Conservation (phyloP, 352 stramenopile species). For the Phytopythium delawarense region DNA sequence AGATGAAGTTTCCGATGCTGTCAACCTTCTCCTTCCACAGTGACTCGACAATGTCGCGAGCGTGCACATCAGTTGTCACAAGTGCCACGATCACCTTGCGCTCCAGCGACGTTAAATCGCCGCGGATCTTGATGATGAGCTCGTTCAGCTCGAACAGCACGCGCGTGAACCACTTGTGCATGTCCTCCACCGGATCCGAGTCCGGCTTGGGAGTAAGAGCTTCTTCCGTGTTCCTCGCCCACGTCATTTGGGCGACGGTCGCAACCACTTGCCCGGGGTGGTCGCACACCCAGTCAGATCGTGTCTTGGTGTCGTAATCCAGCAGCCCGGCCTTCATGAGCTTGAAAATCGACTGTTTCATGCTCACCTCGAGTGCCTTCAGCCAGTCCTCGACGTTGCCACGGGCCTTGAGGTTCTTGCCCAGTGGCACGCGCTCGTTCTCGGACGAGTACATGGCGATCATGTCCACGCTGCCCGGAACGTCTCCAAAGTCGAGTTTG, state of each 20-base stretch:
- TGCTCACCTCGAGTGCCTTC: conserved; percentile 83
- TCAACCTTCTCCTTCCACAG: conserved; percentile 67
- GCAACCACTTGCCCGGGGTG: conserved; percentile 92
- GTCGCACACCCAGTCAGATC: conserved; percentile 85
- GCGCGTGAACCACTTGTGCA: conserved; percentile 68
- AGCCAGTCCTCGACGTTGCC: conserved; percentile 89
- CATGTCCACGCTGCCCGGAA: conserved; percentile 88
- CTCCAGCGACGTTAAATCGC: conserved; percentile 83
- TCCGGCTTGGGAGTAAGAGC: conserved; percentile 36
- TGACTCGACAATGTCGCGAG: conserved; percentile 84
- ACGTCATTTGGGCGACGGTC: conserved; percentile 93
- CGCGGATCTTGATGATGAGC: conserved; percentile 91
- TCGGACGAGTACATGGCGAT: conserved; percentile 92
- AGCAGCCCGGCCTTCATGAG: conserved; percentile 90
- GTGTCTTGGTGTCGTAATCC: conserved; percentile 85
- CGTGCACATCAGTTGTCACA: conserved; percentile 92
- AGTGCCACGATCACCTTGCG: conserved; percentile 92
- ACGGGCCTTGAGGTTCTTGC: conserved; percentile 92
- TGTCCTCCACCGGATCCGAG: conserved; percentile 32
- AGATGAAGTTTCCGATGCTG: conserved; percentile 89
- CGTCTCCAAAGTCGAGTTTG: conserved; percentile 75
- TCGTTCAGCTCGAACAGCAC: conserved; percentile 87
- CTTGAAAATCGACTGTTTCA: conserved; percentile 91
- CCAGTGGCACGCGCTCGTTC: conserved; percentile 81
- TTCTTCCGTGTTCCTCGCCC: conserved; percentile 87